Base-by-base conservation (phyloP, 805 yeast genomes). In the Wickerhamiella azymoides region DNA sequence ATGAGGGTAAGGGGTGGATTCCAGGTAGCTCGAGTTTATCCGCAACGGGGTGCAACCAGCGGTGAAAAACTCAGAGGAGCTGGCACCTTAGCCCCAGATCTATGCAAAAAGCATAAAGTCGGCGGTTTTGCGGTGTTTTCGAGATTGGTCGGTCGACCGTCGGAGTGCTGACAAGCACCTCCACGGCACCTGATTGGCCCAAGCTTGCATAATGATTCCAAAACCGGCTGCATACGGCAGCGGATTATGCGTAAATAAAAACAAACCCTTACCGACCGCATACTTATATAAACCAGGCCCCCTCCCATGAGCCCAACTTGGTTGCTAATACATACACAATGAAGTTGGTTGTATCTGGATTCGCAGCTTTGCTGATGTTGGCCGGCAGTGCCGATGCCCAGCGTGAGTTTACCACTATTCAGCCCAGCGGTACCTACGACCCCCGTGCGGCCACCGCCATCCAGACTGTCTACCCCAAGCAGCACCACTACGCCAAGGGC, bases 361-460 rank as follows among this genome's bases (percentile, higher is more conserved):
- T 48, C 38, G 39, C 50, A 28, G 48, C 43, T 30, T 19, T 47
- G 41, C 43, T 47, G 35, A 44, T 55, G 42, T 52, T 49, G 36
- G 58, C 56, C 40, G 49, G 53, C 36, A 54, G 49, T 21, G 10
- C 50, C 41, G 57, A 55, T 24, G 57, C 46, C 6, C 52, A 42
- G 47, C 58, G 59, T 38, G 50, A 49, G 39, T 56, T 50, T 52
- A 48, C 54, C 32, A 56, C 59, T 30, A 47, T 52, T 46, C 56
- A 54, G 53, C 55, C 59, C 27, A 41, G 56, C 21, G 59, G 58
- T 21, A 49, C 57, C n/a, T 54, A 47, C 46, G 50, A 54, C 49
- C 59, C 59, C 36, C 53, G 50, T 25, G 59, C 59, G 19, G 59
- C 57, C 24, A 54, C 58, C 21, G 59, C 59, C 24, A 57, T 56